Evolutionary conservation across 2,329 filamentous ascomycete genomes (phyloP), one percentile per base, ranked within the genome.

Genomic region (Exophiala bonariae): DNA sequence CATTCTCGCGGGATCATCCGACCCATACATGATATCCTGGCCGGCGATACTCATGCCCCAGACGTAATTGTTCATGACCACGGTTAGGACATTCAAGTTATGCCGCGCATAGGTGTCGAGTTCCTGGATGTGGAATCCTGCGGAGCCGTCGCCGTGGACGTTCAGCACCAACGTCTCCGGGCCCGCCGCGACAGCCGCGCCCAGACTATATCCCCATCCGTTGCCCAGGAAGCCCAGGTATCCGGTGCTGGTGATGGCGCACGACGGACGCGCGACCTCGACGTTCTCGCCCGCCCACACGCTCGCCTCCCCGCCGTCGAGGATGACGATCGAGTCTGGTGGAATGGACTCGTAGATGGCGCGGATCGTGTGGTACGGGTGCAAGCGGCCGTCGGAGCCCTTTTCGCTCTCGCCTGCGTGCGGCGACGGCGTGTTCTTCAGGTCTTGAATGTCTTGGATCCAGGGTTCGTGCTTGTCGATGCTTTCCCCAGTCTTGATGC

Each of bases 141-240:
- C 70, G 13, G 61, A 66, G 4, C 71, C 72, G 50, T 76, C 72
- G 7, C 72, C 73, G 32, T 74, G 71, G 3, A 75, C 61, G 47
- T 70, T 74, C 4, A 75, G 58, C 0, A 76, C 59, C 11, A 69
- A 59, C 4, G 63, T 56, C 10, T 55, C 52, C 1, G 66, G 68
- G n/a, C 63, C 65, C 1, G 71, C 72, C 3, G 74, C 55, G 6
- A 26, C 23, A 0, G 70, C 70, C 8, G 67, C 69, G 0, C 73
- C 72, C 2, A 75, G 58, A 1, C 63, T 58, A 52, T 75, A 75
- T 3, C 72, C 72, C 61, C 69, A 75, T 3, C 72, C 72, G 47
- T 70, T 75, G 1, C 72, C 72, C 1, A 75, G 61, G 58, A 74
- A 73, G 2, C 73, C 72, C 1, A 75, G 61, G 39, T 74, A 68